Base-by-base conservation (phyloP, 176 grass and related monocot genomes). In the Oryza coarctata region DNA sequence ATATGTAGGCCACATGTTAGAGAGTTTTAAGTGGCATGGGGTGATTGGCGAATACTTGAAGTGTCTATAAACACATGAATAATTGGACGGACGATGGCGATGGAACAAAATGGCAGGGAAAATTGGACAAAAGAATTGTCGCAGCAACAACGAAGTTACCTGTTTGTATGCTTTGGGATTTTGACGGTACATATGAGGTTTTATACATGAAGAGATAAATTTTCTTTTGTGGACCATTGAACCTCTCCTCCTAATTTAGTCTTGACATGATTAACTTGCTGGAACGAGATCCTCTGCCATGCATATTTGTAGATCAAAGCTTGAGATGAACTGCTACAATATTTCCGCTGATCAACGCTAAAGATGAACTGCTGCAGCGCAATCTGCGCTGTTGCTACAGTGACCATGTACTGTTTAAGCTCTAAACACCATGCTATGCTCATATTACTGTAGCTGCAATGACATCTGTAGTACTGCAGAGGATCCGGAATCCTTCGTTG, bases 1-100 rank as follows among this genome's bases (percentile, higher is more conserved):
- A 74, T 63, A 40, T 27, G 52, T 63, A 86, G 76, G 41, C 3
- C 52, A 80, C 40, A 66, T 47, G 7, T 63, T 11, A 70, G 43
- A 79, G 12, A 72, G 39, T n/a, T 35, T 52, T 31, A 39, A 1
- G 15, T 26, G 41, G 52, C 50, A 50, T 18, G 71, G 9, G 12
- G 72, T 57, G 5, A 15, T 74, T 31, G 44, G 28, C n/a, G 28
- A 58, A 58, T 75, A 12, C 9, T 34, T 74, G 17, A 34, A 23
- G 49, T 4, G 11, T 7, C 22, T 29, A 3, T 49, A 39, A 39
- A 10, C n/a, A 40, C n/a, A 41, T 39, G 66, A 68, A 33, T 18
- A 67, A 44, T 12, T 27, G 68, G 23, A 9, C 0, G 68, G 23
- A 28, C 0, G 38, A 4, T 43, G 68, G 14, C 40, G 35, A 6